Base-by-base conservation (phyloP, 306 rosid genomes). In the Hylodesmum podocarpum region DNA sequence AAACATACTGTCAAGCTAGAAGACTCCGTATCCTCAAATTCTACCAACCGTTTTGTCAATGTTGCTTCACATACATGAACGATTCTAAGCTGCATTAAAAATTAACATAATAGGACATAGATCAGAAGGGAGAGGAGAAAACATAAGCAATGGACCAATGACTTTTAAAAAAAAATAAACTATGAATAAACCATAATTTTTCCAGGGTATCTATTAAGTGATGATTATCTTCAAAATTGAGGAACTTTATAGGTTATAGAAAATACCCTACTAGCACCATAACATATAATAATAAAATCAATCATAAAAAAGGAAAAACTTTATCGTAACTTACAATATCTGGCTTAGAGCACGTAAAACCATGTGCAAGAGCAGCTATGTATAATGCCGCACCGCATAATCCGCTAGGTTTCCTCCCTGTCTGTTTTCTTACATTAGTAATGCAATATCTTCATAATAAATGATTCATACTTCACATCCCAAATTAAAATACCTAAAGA, bases 331-430 rank as follows among this genome's bases (percentile, higher is more conserved):
- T 90, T 84, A 93, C 96, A 74, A 93, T 87, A 82, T 93, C 94
- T 4, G 81, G 43, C 84, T 89, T 93, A 47, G 94, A 81, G 82
- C 80, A 84, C 63, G 79, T 86, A 77, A 78, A 78, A 53, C 97
- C 97, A 69, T 90, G 91, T 70, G 94, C 85, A 78, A 86, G 87
- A 33, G 91, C 91, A 80, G 97, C 82, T 34, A 90, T 85, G 81
- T 87, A 93, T 82, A 93, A 78, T 55, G 96, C 97, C 16, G 97
- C 97, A 80, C 96, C 97, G 81, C 96, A 93, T 72, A 93, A 75
- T 59, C 96, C 97, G 55, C 97, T 86, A 55, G 97, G 96, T 77
- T 93, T 93, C 79, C 97, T 93, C 27, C 97, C 97, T n/a, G 97
- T 90, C 97, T 93, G 90, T 79, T 74, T 74, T 50, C 54, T 43